Evolutionary conservation across 768 basidiomycete species (phyloP), one percentile per base, ranked within the genome.

Genomic region (Boletellus sp.): DNA sequence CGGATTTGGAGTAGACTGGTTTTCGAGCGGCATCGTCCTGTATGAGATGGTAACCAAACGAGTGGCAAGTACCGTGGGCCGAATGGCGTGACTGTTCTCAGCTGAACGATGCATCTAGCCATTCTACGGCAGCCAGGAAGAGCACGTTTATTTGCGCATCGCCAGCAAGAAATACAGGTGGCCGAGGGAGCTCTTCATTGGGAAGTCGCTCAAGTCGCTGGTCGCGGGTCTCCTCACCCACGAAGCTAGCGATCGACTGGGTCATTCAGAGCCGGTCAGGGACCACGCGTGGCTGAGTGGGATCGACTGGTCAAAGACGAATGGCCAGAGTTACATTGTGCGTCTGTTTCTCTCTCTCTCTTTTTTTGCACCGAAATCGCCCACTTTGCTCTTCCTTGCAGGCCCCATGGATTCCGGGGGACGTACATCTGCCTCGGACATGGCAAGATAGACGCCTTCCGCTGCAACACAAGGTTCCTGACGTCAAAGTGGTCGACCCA

Each of bases 1-100:
- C n/a, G 65, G 69, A 3, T 28, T 59, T 28, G 62, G 68, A 1
- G 55, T 78, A 10, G 82, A 84, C 60, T 82, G 80, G 80, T 83
- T 78, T 74, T 67, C 80, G 19, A 67, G 68, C 22, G 82, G 79
- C 0, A 59, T 76, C 11, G 68, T 74, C 20, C 56, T 83, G 22
- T 84, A 71, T 49, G 80, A 84, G 56, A 78, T 84, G 76, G 56
- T 72, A 4, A 73, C 75, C 4, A 62, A 69, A 32, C 63, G 61
- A 47, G 53, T 64, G 49, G 67, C 64, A 56, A 50, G 72, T 61
- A 16, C n/a, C 9, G 15, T 22, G 35, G 41, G 58, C 50, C 9
- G 10, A 12, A 37, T 20, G 11, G 34, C 10, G 20, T 12, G 38
- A 16, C 16, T 1, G 32, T 17, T 23, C 17, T 41, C 13, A 16